Conservation (phyloP, 768 basidiomycete genomes). For the Suillus lakei region DNA sequence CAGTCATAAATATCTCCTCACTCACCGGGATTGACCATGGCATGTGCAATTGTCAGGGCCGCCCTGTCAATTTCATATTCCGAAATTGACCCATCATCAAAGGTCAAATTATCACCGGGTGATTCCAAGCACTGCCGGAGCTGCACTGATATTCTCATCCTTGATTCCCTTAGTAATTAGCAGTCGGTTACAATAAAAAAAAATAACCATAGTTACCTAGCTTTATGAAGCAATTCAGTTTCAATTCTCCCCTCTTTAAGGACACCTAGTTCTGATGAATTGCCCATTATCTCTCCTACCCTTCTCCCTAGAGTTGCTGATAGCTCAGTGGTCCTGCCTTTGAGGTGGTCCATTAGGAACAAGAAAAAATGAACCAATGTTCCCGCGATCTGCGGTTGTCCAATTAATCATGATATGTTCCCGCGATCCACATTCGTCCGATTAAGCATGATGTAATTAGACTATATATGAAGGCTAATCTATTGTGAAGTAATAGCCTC, state of each 20-base stretch:
- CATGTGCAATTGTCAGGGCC: not conserved
- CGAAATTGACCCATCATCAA: not conserved
- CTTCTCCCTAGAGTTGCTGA: not conserved
- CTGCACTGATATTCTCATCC: not conserved
- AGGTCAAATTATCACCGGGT: not conserved
- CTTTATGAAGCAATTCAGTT: not conserved
- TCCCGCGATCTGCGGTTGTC: not conserved
- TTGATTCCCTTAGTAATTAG: not conserved
- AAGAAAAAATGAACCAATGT: not conserved
- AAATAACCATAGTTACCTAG: not conserved
- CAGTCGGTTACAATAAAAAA: not conserved
- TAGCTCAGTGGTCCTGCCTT: not conserved
- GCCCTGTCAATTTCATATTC: not conserved
- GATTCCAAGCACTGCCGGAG: not conserved
- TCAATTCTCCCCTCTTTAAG: not conserved
- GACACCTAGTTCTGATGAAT: not conserved
- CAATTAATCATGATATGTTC: not conserved
- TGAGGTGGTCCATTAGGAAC: not conserved
- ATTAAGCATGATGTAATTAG: not conserved
- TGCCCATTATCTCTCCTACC: not conserved
- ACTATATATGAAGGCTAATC: not conserved
- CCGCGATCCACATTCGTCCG: not conserved
- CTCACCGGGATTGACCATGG: conserved; percentile 3
- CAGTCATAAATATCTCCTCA: not conserved
- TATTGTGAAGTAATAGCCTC: not conserved